Base-by-base conservation (phyloP, 2,329 filamentous ascomycete species). In the Arthrobotrys pseudoclavata region DNA sequence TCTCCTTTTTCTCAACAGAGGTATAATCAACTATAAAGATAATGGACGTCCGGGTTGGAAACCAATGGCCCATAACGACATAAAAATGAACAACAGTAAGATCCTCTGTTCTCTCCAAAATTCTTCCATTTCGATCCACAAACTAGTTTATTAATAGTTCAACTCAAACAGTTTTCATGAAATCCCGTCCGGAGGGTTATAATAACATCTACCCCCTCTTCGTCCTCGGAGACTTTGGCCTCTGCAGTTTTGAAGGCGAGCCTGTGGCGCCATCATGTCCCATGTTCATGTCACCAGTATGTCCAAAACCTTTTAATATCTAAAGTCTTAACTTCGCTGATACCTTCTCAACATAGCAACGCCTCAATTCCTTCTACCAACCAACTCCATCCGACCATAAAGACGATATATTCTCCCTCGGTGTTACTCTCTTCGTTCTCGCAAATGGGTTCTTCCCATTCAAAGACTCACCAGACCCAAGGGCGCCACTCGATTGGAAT, bases 21-120 rank as follows among this genome's bases (percentile, higher is more conserved):
- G 66, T 9, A 34, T 55, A 10, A 22, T n/a, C 1, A 34, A 47
- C 20, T 13, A 37, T 1, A 53, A 55, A 20, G 22, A 7, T 15
- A 10, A 13, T 5, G 31, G 29, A n/a, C 26, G 7, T 9, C 47
- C 15, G 2, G 47, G 53, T n/a, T 68, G 63, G 66, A 26, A 12
- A 7, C 52, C 72, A 18, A 34, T 70, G 0, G 29, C 62, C 4
- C 72, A 76, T 12, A 76, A 76, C 26, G 72, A 76, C 24, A 61
- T 76, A 20, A 76, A 76, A 45, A 37, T 48, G 7, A 55, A 76
- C n/a, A 76, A 76, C 22, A 69, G 71, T 76, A 64, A 31, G 64
- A n/a, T n/a, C 12, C 34, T 42, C 10, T 40, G 7, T 12, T 10
- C 9, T 4, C n/a, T 26, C 3, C 4, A 20, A 9, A 55, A 31